Percentiles rank a stretch among this genome's conserved stretches.
These are phyloP conservation scores for Daldinia decipiens DNA, from an alignment of 495 filamentous ascomycete genomes.

Conservation along the genomic window DNA sequence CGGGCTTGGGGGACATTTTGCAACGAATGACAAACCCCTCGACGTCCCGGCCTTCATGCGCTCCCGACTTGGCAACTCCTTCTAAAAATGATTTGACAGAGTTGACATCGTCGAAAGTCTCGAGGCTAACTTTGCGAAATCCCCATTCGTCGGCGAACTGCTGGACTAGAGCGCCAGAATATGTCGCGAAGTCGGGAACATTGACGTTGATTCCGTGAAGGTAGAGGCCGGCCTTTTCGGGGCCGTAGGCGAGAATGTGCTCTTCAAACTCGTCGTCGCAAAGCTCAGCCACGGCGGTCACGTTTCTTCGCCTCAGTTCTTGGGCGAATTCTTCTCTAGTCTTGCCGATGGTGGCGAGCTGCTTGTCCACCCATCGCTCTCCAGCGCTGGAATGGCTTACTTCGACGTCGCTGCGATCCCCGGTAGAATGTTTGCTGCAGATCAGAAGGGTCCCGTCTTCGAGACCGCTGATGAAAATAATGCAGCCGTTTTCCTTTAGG, in stretches of 20 bases:
- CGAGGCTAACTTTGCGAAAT: constrained; percentile 86
- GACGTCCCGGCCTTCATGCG: constrained; percentile 89
- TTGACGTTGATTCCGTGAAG: constrained; percentile 97
- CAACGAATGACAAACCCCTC: constrained; percentile 98
- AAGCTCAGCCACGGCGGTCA: constrained; percentile 93
- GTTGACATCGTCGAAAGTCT: constrained; percentile 77
- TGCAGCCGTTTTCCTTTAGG: constrained; percentile 98
- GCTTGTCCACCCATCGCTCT: constrained; percentile 84
- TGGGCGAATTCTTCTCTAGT: constrained; percentile 78
- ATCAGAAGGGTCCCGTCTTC: constrained; percentile 88
- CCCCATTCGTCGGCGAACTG: constrained; percentile 93
- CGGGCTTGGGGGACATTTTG: constrained; percentile 61
- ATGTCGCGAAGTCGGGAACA: constrained; percentile 86
- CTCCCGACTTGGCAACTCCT: constrained; percentile 81
- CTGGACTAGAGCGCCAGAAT: constrained; percentile 80
- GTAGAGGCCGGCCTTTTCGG: constrained; percentile 89
- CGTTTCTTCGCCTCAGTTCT: constrained; percentile 81
- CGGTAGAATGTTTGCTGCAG: constrained; percentile 98
- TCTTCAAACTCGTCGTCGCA: constrained; percentile 97
- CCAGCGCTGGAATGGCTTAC: constrained; percentile 86
- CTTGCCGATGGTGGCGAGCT: constrained; percentile 78
- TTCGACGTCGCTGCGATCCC: constrained; percentile 70
- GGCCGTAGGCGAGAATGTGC: constrained; percentile 90
- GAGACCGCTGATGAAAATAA: constrained; percentile 94
- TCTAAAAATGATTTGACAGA: constrained; percentile 83